These are phyloP conservation scores for Leptodontidium sp. DNA, from an alignment of 2,329 filamentous ascomycete species.

Conservation along the genomic window DNA sequence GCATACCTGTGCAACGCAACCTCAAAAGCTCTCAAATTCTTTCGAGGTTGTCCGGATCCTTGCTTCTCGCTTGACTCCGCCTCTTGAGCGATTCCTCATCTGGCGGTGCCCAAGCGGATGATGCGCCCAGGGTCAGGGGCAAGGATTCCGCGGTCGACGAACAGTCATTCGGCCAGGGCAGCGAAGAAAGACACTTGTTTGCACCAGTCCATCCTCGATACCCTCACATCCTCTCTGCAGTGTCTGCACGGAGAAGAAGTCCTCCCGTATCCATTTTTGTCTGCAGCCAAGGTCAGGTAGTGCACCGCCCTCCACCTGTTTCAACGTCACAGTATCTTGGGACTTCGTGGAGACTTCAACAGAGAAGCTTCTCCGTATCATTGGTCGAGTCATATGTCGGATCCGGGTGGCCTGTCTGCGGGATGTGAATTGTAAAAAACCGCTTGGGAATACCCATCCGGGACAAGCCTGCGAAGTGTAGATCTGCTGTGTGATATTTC, in stretches of 20 bases:
- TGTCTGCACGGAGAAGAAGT: not conserved
- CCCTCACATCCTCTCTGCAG: not conserved
- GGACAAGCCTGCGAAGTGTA: not conserved
- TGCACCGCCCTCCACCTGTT: constrained; percentile 18
- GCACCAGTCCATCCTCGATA: constrained; percentile 1
- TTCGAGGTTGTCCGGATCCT: constrained; percentile 11
- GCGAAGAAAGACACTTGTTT: not conserved
- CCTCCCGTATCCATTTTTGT: constrained; percentile 39
- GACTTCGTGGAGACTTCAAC: constrained; percentile 2
- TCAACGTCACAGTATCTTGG: constrained; percentile 17
- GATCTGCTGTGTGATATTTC: not conserved
- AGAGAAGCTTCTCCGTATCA: not conserved
- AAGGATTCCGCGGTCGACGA: not conserved
- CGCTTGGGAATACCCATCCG: constrained; percentile 7
- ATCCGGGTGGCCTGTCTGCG: constrained; percentile 7
- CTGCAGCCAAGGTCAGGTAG: constrained; percentile 20
- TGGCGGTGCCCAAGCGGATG: constrained; percentile 17
- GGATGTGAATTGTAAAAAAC: not conserved
- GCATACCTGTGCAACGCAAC: constrained; percentile 13
- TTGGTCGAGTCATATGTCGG: constrained; percentile 3
- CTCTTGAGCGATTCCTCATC: constrained; percentile 6
- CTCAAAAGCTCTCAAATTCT: constrained; percentile 3
- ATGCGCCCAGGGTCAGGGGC: constrained; percentile 12
- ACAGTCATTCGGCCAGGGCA: not conserved
- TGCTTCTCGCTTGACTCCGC: constrained; percentile 18